Base-by-base conservation (phyloP, 2,329 filamentous ascomycete genomes). In the Botrytis porri region DNA sequence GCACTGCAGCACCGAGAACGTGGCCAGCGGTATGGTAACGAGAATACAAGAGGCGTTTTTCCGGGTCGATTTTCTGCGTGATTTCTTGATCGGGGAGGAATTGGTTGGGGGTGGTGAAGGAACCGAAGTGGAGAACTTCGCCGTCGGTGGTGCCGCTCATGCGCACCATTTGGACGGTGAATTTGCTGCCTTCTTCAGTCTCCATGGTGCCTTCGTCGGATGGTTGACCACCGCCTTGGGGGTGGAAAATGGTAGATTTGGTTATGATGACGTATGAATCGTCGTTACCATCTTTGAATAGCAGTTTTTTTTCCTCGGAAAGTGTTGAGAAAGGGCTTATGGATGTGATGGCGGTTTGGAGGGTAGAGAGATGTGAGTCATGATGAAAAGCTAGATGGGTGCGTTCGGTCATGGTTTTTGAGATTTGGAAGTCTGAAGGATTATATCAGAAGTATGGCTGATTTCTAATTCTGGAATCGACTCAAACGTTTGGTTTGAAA, bases 21-120 rank as follows among this genome's bases (percentile, higher is more conserved):
- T 94, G 92, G 48, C 92, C 92, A 0, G 90, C 92, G 0, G 92
- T 93, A 81, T 94, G 92, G 0, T 91, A 85, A 1, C 91, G 87
- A 0, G 90, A 93, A 82, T 91, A 89, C 0, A 92, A 83, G 0
- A 84, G 78, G 0, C 92, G 86, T 75, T 89, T 91, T 29, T 87
- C 85, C 0, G 77, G 81, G 79, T 94, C 88, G 72, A 94, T 88
- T 20, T 78, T 76, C 78, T 93, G 91, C 12, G 83, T 81, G 22
- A 91, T 83, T 0, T 79, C 75, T 0, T 86, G 82, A 4, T 84
- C 86, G 0, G 80, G 67, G 2, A 78, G 70, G 73, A 89, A 87
- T n/a, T 37, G 18, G 6, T 4, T 51, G 0, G 76, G 69, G 16
- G 78, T 69, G 22, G 78, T 39, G 78, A 92, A 92, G 9, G 82